Percentiles rank a stretch among this genome's conserved stretches.
Evolutionary conservation across 2,329 filamentous ascomycete genomes (phyloP).

Genomic region (Pyrenophora graminea): DNA sequence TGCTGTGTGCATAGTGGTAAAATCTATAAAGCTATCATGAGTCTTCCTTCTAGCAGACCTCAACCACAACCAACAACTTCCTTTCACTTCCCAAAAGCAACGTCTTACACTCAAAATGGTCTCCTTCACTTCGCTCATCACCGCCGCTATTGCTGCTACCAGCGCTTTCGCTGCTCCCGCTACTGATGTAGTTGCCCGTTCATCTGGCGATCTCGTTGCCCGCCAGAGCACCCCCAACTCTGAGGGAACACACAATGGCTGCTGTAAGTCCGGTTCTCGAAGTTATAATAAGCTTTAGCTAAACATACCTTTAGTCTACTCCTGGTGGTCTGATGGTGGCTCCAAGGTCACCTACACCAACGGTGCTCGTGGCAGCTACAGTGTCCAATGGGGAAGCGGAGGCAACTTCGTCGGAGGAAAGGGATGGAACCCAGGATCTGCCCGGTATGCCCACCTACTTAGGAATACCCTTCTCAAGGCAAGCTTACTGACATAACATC

Average conservation of each 20-base stretch:
- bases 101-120: conserved; percentile 28
- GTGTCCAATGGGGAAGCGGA: conserved; percentile 55
- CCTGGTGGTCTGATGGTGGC: conserved; percentile 63
- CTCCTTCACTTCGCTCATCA: conserved; percentile 35
- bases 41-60: conserved; percentile 12
- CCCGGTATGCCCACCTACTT: conserved; percentile 48
- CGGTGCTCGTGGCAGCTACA: conserved; percentile 56
- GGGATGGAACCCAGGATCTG: conserved; percentile 60
- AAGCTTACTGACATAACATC: not conserved
- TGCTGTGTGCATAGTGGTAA: conserved; percentile 8
- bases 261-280: conserved; percentile 43
- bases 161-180: conserved; percentile 35
- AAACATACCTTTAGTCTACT: conserved; percentile 47
- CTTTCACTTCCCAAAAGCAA: conserved; percentile 4
- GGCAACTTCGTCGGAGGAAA: conserved; percentile 64
- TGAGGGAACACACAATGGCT: conserved; percentile 61
- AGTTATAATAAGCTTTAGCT: not conserved
- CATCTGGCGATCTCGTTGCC: conserved; percentile 31
- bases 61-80: conserved; percentile 18
- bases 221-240: conserved; percentile 51
- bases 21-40: conserved; percentile 25
- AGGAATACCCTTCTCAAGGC: not conserved
- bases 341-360: conserved; percentile 60
- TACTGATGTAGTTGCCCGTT: conserved; percentile 45
- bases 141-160: conserved; percentile 30